Conservation (phyloP, 2,329 filamentous ascomycete species). For the Torrubiellomyces zombiae region DNA sequence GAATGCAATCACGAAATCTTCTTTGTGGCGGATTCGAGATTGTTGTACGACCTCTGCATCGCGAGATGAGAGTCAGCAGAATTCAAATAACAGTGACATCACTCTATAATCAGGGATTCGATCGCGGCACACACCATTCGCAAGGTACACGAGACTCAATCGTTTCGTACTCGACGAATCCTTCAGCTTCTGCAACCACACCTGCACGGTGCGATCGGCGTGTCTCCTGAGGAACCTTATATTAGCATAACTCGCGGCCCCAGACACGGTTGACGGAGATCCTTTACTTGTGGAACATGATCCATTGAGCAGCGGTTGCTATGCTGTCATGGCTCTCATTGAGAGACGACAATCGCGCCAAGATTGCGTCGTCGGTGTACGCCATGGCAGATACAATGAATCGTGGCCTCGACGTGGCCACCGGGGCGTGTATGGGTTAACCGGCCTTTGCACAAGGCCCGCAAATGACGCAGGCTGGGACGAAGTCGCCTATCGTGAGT, state of each 20-base stretch:
- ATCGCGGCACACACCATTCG: slow-evolving; percentile 73
- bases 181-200: slow-evolving; percentile 82
- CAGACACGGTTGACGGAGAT: no score
- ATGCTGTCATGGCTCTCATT: slow-evolving; percentile 98
- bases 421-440: no score
- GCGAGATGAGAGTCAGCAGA: slow-evolving; percentile 4
- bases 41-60: slow-evolving; percentile 83
- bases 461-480: no score
- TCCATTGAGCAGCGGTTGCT: slow-evolving; percentile 92
- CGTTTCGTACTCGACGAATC: slow-evolving; percentile 76
- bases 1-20: slow-evolving; percentile 85
- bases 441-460: no score
- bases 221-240: slow-evolving; percentile 46
- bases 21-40: slow-evolving; percentile 79
- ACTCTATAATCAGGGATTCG: background rate
- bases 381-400: slow-evolving; percentile 62
- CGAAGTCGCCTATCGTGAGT: no score
- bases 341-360: slow-evolving; percentile 83
- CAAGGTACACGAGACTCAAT: slow-evolving; percentile 82
- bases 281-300: slow-evolving; percentile 97
- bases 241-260: slow-evolving; percentile 2
- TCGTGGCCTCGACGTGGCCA: no score
- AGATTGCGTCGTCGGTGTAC: slow-evolving; percentile 88
- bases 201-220: slow-evolving; percentile 75
- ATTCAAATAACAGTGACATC: no score